A percentile compares a stretch with the other conserved stretches of the same genome.
Evolutionary conservation across 108 stramenopile species (phyloP).

Genomic region (Chaetoceros tenuissimus): DNA sequence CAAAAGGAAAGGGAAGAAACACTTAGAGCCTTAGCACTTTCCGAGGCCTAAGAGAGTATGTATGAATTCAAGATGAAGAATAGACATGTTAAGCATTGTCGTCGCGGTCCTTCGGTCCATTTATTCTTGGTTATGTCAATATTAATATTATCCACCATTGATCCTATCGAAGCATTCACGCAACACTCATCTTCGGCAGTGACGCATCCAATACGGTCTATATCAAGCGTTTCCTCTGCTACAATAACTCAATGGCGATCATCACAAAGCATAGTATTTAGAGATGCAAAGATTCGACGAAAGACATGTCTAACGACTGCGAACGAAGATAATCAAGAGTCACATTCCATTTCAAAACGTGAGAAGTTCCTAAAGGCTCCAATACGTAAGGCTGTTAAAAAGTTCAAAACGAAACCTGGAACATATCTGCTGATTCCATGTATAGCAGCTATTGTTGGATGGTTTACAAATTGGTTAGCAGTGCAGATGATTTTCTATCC

Average conservation of each 20-base stretch:
- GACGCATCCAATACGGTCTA: neutral
- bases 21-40: too few relatives aligned
- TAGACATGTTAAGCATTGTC: too few relatives aligned
- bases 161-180: too few relatives aligned
- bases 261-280: too few relatives aligned
- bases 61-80: too few relatives aligned
- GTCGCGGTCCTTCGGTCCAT: too few relatives aligned
- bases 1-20: too few relatives aligned
- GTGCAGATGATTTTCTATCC: conserved; percentile 90
- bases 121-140: too few relatives aligned
- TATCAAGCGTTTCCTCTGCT: neutral
- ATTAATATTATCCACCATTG: too few relatives aligned
- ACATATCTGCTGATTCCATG: conserved; percentile 78
- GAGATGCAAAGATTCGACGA: neutral
- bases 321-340: neutral
- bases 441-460: conserved; percentile 88
- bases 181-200: too few relatives aligned
- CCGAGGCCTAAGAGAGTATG: too few relatives aligned
- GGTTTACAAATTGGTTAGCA: conserved; percentile 89
- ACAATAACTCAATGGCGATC: neutral
- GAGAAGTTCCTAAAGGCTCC: neutral
- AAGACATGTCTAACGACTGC: neutral
- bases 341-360: too few relatives aligned
- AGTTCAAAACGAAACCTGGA: conserved; percentile 53
- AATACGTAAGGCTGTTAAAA: conserved; percentile 23